phyloP scores from a whole-genome alignment of 176 grass and related monocot genomes.

The Oryza punctata region DNA sequence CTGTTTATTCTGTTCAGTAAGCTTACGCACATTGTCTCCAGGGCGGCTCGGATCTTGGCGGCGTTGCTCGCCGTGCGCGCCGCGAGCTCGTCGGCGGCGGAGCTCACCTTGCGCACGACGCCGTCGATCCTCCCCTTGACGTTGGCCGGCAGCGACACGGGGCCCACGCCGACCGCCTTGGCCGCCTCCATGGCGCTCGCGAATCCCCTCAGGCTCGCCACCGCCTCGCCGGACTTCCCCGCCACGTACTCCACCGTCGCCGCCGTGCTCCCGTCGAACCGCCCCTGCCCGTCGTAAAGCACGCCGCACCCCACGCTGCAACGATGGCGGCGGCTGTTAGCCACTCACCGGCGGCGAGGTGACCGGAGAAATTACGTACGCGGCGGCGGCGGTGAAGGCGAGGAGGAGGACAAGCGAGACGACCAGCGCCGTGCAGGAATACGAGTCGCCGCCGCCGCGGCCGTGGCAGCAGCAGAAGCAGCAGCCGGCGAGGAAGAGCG shows the following conservation, averaged over 20 bases:
- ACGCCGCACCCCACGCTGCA: constrained; percentile 64
- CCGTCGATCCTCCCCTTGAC: constrained; percentile 65
- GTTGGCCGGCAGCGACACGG: constrained; percentile 44
- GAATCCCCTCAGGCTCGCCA: constrained; percentile 57
- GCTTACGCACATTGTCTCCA: constrained; percentile 58
- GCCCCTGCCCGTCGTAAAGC: constrained; percentile 71
- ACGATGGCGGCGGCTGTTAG: not conserved
- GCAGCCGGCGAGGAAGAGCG: constrained; percentile 57
- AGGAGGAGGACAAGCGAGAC: constrained; percentile 61
- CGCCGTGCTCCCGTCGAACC: constrained; percentile 65
- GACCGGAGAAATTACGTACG: constrained; percentile 61
- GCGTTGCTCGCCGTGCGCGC: constrained; percentile 68
- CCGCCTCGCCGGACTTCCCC: constrained; percentile 55
- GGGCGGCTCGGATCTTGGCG: constrained; percentile 51
- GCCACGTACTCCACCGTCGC: constrained; percentile 65
- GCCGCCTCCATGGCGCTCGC: constrained; percentile 46
- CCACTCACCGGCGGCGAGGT: not conserved
- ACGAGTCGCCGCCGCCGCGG: constrained; percentile 21
- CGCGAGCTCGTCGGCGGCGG: constrained; percentile 53
- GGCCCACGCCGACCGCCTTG: constrained; percentile 48
- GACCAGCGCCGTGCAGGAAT: constrained; percentile 45
- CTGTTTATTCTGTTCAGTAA: not conserved
- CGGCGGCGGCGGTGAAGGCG: constrained; percentile 55
- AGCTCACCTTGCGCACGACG: constrained; percentile 43
- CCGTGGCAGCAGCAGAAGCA: constrained; percentile 77